Evolutionary conservation across 1,284 basidiomycete genomes (phyloP), one percentile per base, ranked within the genome.

Genomic region (Coriolopsis trogii): DNA sequence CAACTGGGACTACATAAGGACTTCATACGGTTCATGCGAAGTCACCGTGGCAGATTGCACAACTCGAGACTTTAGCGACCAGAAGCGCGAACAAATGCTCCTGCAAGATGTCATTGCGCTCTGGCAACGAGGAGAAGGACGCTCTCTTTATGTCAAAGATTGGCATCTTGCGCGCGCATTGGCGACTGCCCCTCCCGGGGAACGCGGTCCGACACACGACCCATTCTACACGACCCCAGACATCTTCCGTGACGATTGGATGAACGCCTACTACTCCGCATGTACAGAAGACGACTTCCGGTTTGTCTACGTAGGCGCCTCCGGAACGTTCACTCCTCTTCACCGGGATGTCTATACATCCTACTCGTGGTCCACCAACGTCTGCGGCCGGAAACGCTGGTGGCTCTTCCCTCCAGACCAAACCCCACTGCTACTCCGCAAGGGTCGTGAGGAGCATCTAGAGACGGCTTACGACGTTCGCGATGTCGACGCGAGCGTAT

Each of bases 341-440:
- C 67, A 69, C 36, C 62, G 67, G 9, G 67, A 69, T 45, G 67
- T 69, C 4, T 69, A 69, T 51, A 60, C 66, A 15, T 68, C 67
- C 39, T 69, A 68, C 55, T 68, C 67, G 20, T 69, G 67, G 67
- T 68, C 67, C 16, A 67, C 67, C 23, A 69, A 69, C 41, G 46
- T 69, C n/a, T 55, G 49, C 47, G 67, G 67, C 3, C 48, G 65
- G 26, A 69, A 69, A 49, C 61, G 67, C n/a, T 69, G 67, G 67
- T 68, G 67, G 64, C 62, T 69, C 39, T 69, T 64, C 33, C 60
- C 66, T 10, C 65, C 67, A 0, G 63, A 62, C 6, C 63, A 67
- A 42, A 69, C 67, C 6, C 41, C 29, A 13, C 49, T 58, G 18
- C 61, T 69, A 21, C 56, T 67, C 44, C 58, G 64, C 54, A 58